Evolutionary conservation across 331 rosid genomes (phyloP), one percentile per base, ranked within the genome.

Genomic region (Acacia pycnantha): DNA sequence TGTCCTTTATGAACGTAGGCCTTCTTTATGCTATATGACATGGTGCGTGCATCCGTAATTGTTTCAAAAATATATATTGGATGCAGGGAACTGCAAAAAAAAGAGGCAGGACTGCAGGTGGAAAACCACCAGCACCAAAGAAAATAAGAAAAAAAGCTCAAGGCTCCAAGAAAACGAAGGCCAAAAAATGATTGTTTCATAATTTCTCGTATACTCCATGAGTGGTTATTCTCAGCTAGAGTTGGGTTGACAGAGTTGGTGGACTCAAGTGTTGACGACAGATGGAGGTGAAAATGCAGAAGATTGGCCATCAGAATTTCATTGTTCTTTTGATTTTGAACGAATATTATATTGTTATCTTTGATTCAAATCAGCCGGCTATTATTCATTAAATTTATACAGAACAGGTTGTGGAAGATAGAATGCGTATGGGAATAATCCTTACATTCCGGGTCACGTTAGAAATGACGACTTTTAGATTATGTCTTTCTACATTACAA

Each of bases 41-140:
- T 66, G 66, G 59, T 33, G 69, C 82, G 11, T 67, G 50, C 80
- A 67, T 77, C 51, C 72, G 56, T 75, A 73, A 51, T 68, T 77
- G 61, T 76, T 31, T 37, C 1, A 1, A 33, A 85, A 37, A 75
- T 6, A 37, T 37, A 35, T 37, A 78, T 81, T 81, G 81, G 87
- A 77, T 80, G 81, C 92, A 95, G 99, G 95, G 87, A 47, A 78
- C 78, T 83, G 88, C 82, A 54, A 87, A 91, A 91, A 95, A 93
- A 85, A 92, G 89, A 82, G 93, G 90, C 47, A 93, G 87, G 83
- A 81, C 85, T 69, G 86, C 87, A 0, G 97, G 90, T 1, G 70
- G 56, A 41, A 76, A 76, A 46, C 43, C 47, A 73, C 92, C 84
- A 37, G 77, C 90, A 27, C 76, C 82, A 5, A 92, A 90, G 82